Percentiles rank a stretch among this genome's conserved stretches.
These are phyloP conservation scores for Colletotrichum agaves DNA, from an alignment of 2,329 filamentous ascomycete species.

Conservation along the genomic window DNA sequence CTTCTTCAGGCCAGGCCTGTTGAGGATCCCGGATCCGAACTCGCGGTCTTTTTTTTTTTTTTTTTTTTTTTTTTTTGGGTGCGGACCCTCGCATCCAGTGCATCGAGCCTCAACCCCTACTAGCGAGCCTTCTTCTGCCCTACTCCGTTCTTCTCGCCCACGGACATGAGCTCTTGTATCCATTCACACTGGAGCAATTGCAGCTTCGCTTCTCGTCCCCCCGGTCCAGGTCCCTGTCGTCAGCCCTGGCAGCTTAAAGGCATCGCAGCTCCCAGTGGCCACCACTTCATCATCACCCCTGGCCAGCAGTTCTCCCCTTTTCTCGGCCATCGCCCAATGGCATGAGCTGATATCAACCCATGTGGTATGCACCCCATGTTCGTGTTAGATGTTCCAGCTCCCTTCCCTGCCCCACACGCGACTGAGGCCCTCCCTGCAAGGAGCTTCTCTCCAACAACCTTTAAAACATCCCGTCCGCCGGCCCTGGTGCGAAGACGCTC, in stretches of 20 bases:
- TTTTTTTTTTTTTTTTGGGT: no score
- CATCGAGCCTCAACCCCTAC: slow-evolving; percentile 14
- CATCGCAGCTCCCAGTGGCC: slow-evolving; percentile 25
- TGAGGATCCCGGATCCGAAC: slow-evolving; percentile 18
- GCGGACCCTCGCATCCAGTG: slow-evolving; percentile 10
- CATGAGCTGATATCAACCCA: slow-evolving; percentile 36
- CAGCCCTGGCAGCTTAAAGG: slow-evolving; percentile 25
- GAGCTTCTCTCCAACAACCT: slow-evolving; percentile 36
- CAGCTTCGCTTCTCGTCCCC: background rate
- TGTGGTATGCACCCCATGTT: slow-evolving; percentile 39
- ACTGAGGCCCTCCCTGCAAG: slow-evolving; percentile 36
- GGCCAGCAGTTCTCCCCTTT: slow-evolving; percentile 23
- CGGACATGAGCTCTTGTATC: slow-evolving; percentile 21
- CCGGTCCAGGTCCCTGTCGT: slow-evolving; percentile 21
- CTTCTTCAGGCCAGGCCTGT: background rate
- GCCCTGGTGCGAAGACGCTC: slow-evolving; percentile 45
- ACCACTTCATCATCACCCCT: slow-evolving; percentile 22
- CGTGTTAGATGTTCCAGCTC: slow-evolving; percentile 38
- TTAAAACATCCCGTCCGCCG: slow-evolving; percentile 38
- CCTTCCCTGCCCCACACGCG: slow-evolving; percentile 38
- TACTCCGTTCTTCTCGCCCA: slow-evolving; percentile 19
- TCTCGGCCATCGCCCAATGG: slow-evolving; percentile 35
- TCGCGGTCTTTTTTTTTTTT: slow-evolving; percentile 14
- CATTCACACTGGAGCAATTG: slow-evolving; percentile 16
- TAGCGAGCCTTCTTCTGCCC: slow-evolving; percentile 26